Base-by-base conservation (phyloP, 2,329 filamentous ascomycete genomes). In the Orbilia ellipsospora region DNA sequence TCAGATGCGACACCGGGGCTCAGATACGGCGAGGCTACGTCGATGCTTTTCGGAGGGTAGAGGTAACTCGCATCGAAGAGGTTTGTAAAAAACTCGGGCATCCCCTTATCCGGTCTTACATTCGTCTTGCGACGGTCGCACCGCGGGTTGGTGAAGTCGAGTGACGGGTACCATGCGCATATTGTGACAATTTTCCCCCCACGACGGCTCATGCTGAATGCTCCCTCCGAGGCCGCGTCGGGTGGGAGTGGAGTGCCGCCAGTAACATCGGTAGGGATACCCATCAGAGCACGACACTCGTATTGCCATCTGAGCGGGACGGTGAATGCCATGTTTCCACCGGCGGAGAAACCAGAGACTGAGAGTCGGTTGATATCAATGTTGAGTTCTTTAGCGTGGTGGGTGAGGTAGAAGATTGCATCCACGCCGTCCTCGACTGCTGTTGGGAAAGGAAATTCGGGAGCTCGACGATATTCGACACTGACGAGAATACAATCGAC, bases 391-490 rank as follows among this genome's bases (percentile, higher is more conserved):
- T 83, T 82, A 0, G 88, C 87, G 64, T 88, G 84, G 1, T 83
- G 82, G 52, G 86, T 84, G 28, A 91, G 83, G 80, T 90, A 89
- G n/a, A 89, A 80, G 7, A 91, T 81, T 0, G 88, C 87, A 75
- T 90, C 89, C 28, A 88, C 87, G 51, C 87, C 87, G 80, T 91
- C 90, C 77, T 91, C 88, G 0, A 91, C 85, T 0, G 88, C 86
- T 0, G 86, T 87, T 0, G 89, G 89, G 79, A 90, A 90, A 0
- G 88, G 88, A 77, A 87, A 84, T 78, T 87, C 86, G 0, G 90
- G 90, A 0, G 89, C 88, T 1, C 90, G 85, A n/a, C 90, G 86
- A 80, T 92, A 91, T 78, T 90, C 88, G 78, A 90, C 88, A 1
- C 86, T 87, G 75, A 91, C 86, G 65, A 90, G 85, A 20, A 90